Base-by-base conservation (phyloP, 2,329 filamentous ascomycete genomes). In the Colletotrichum magnum region DNA sequence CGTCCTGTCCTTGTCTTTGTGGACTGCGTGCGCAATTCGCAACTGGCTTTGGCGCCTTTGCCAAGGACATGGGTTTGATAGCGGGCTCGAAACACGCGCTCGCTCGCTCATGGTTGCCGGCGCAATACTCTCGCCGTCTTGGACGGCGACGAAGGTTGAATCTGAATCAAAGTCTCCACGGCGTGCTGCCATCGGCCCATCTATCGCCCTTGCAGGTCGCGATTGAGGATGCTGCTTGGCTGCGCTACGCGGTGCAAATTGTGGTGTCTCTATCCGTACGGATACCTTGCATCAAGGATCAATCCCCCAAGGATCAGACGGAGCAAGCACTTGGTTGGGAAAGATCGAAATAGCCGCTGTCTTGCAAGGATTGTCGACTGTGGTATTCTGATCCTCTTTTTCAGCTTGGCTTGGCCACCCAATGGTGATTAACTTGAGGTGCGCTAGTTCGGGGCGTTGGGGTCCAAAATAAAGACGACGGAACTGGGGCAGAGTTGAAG, bases 391-490 rank as follows among this genome's bases (percentile, higher is more conserved):
- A 58, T 43, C 36, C 24, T 43, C 41, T 21, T 26, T 10, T 60
- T 60, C 43, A 66, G 62, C 66, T 60, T 58, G 51, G 36, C 56
- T 60, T 36, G 62, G 63, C 62, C 16, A 9, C 13, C 62, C 62
- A 57, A 51, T 52, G 24, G 51, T 24, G 4, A n/a, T 43, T 32
- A n/a, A n/a, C 18, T 32, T 24, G 18, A 54, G 13, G 6, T 36
- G 41, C 51, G 48, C 15, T 48, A 41, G 48, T 54, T 48, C 41
- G 16, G 26, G 58, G 24, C 6, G 41, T 60, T 47, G 63, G 63
- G 62, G 41, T 47, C 47, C 10, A 53, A 60, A 28, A 39, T 16
- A 26, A 60, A 43, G 50, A 48, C 12, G 43, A 6, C 16, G 16
- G 45, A 10, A 48, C 18, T 21, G 45, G 45, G 18, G 45, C 45